phyloP scores from a whole-genome alignment of 2,329 filamentous ascomycete species.

The Aspergillus pseudonomiae region DNA sequence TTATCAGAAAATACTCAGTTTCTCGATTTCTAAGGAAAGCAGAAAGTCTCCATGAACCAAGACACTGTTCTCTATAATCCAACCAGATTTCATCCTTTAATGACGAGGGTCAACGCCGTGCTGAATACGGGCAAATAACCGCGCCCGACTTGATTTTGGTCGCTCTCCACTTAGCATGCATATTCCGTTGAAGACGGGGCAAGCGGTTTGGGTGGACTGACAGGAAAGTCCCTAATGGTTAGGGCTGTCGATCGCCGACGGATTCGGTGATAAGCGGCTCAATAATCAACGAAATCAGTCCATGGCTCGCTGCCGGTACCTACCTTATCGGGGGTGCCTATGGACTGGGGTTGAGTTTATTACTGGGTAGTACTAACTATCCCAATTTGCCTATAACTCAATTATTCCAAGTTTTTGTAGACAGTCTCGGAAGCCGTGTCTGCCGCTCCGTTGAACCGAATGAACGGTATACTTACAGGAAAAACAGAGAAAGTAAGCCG shows the following conservation, averaged over 20 bases:
- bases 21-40: neutral
- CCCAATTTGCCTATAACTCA: neutral
- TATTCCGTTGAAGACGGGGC: neutral
- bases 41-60: neutral
- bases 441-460: neutral
- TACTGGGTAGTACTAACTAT: neutral
- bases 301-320: neutral
- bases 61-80: neutral
- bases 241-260: slow-evolving; percentile 1
- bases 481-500: neutral
- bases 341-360: neutral
- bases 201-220: slow-evolving; percentile 1
- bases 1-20: neutral
- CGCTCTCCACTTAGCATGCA: neutral
- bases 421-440: neutral
- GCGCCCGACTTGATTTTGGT: neutral
- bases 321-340: neutral
- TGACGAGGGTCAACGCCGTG: neutral
- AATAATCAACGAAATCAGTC: neutral
- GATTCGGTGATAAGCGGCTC: neutral
- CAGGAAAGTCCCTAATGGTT: neutral
- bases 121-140: neutral
- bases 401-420: neutral
- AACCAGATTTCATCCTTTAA: neutral
- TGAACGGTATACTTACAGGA: neutral